These are phyloP conservation scores for Colletotrichum horii DNA, from an alignment of 2,329 filamentous ascomycete species.

Conservation along the genomic window DNA sequence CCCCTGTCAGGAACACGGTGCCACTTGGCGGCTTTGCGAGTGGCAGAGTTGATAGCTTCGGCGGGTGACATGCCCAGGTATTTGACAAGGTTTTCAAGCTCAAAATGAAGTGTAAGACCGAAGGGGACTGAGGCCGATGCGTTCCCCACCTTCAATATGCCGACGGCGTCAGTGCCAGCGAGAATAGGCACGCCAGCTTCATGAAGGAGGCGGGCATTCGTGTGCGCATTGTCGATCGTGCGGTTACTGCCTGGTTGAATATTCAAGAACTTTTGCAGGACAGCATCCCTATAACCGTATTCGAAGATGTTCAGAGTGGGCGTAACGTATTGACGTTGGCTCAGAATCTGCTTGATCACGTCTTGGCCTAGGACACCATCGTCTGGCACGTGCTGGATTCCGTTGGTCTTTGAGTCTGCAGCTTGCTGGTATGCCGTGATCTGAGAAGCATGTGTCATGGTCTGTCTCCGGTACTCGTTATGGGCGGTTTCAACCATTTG, in stretches of 20 bases:
- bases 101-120: not conserved
- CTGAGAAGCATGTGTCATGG: not conserved
- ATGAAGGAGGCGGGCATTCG: not conserved
- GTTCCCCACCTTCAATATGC: not conserved
- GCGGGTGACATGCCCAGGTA: not conserved
- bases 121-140: not conserved
- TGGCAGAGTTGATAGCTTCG: not conserved
- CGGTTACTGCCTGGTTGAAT: not conserved
- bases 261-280: not conserved
- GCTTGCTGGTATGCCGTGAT: not conserved
- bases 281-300: not conserved
- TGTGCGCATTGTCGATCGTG: not conserved
- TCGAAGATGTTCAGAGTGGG: not conserved
- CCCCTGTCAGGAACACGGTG: not conserved
- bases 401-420: not conserved
- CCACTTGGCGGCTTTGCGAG: not conserved
- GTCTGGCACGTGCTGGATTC: not conserved
- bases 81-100: not conserved
- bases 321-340: not conserved
- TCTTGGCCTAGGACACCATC: not conserved
- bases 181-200: not conserved
- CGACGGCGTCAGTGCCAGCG: not conserved
- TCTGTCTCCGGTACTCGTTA: not conserved
- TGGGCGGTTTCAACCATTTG: not conserved
- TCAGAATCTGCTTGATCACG: not conserved